Conservation (phyloP, 495 filamentous ascomycete species). For the Xylaria scruposa region DNA sequence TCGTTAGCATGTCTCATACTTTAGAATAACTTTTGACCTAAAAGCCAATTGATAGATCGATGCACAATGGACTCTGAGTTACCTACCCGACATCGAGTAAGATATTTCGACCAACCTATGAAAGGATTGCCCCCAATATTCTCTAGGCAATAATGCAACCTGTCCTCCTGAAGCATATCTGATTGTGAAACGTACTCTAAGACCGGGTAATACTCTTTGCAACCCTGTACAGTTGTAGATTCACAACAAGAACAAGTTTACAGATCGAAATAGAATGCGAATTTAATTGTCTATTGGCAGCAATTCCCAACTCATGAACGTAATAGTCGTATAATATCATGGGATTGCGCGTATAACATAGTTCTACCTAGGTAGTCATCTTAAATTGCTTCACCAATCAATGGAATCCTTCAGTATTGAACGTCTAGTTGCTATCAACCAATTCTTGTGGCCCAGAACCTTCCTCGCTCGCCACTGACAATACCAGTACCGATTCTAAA, state of each 20-base stretch:
- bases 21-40: background rate
- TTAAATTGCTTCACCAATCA: background rate
- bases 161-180: background rate
- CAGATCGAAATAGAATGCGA: background rate
- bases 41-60: background rate
- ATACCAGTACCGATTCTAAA: background rate
- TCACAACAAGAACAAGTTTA: background rate
- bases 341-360: background rate
- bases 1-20: background rate
- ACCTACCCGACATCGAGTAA: background rate
- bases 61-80: background rate
- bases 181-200: background rate
- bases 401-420: background rate
- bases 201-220: background rate
- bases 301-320: background rate
- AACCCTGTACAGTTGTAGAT: background rate
- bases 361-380: background rate
- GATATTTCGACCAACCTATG: background rate
- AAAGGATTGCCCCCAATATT: background rate
- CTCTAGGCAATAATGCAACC: background rate
- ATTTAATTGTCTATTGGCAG: background rate
- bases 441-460: background rate
- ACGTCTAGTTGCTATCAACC: background rate
- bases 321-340: background rate
- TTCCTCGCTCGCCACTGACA: background rate